Evolutionary conservation across 495 filamentous ascomycete genomes (phyloP), one percentile per base, ranked within the genome.

Genomic region (Penicillium flavigenum): DNA sequence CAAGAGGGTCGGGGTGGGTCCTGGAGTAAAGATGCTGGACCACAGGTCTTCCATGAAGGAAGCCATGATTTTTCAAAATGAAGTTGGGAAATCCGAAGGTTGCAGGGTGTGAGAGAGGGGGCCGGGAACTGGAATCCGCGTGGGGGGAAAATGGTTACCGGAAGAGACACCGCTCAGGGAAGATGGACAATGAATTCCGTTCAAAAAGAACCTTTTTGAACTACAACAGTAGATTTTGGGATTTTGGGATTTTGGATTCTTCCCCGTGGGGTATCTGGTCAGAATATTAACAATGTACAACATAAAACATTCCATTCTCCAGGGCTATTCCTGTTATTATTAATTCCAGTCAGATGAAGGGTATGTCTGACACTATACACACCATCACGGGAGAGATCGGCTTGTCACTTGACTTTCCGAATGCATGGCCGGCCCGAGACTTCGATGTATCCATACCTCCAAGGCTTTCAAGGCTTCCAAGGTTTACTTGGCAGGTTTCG

Each of bases 21-120:
- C 92, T 0, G 92, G 88, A 1, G 88, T 91, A 78, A 97, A 96
- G 80, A 98, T 83, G 65, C 91, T 96, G 63, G 83, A 81, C 87
- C 91, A 95, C 55, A 98, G 87, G 53, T 91, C 83, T 55, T 82
- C 79, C 54, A 96, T 57, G 72, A 98, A 98, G 62, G 83, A 79
- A 17, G 86, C 82, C 92, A 98, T 97, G 71, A 57, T 29, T 7
- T 65, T 17, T 39, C 27, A 31, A 26, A 38, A 11, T 20, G 34
- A 27, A 43, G 47, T 48, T 48, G 36, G 22, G 55, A 47, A 41
- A 22, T 38, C 36, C 24, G 29, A 44, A 32, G 32, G 51, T 29
- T 50, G 42, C n/a, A 17, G 22, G 24, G 19, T 44, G 34, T 44
- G 34, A 52, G 31, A 51, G 60, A 55, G 54, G 31, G 31, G 32